Percentiles rank a stretch among this genome's conserved stretches.
These are phyloP conservation scores for Amanita molliuscula DNA, from an alignment of 768 basidiomycete species.

Conservation along the genomic window DNA sequence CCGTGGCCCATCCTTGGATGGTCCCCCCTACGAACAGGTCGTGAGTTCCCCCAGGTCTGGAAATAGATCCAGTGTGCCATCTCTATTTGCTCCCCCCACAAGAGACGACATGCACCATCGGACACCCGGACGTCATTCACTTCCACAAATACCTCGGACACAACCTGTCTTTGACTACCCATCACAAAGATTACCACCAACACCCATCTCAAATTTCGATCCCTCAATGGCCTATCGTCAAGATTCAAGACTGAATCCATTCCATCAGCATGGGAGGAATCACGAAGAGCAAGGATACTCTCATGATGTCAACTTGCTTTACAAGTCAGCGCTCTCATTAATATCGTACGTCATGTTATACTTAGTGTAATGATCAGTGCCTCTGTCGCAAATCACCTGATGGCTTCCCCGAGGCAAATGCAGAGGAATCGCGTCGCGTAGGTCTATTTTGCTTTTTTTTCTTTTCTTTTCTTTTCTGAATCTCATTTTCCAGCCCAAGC, in stretches of 20 bases:
- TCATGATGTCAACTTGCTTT: constrained; percentile 10
- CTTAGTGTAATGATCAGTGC: neutral
- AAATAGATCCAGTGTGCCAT: constrained; percentile 22
- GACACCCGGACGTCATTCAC: constrained; percentile 12
- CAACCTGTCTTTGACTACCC: constrained; percentile 1
- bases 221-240: constrained; percentile 35
- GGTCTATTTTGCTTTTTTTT: neutral
- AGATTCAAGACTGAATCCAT: neutral
- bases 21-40: constrained; percentile 16
- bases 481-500: neutral
- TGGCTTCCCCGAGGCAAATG: neutral
- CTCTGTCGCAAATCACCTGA: neutral
- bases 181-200: constrained; percentile 3
- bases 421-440: neutral
- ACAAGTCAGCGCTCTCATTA: constrained; percentile 2
- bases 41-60: constrained; percentile 11
- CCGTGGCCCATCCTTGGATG: constrained; percentile 21
- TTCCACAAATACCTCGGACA: constrained; percentile 6
- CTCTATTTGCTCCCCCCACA: constrained; percentile 21
- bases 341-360: neutral
- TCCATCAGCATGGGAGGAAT: neutral
- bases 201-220: constrained; percentile 25
- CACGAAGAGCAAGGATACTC: neutral
- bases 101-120: constrained; percentile 3
- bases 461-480: neutral